These are phyloP conservation scores for Metschnikowia reukaufii DNA, from an alignment of 805 yeast species.

Conservation along the genomic window DNA sequence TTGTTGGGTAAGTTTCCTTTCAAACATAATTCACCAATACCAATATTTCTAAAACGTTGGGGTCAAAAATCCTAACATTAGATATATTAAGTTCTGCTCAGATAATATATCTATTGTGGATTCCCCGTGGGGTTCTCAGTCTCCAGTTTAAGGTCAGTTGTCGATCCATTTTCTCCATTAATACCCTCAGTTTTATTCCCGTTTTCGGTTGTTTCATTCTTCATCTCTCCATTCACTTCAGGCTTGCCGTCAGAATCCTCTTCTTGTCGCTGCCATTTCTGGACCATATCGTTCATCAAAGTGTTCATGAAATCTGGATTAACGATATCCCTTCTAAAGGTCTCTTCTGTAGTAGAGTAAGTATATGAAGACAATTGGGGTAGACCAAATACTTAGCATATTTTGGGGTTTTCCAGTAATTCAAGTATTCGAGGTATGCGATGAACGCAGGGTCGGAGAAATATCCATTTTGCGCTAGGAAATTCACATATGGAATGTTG, in stretches of 20 bases:
- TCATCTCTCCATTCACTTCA: background rate
- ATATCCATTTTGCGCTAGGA: conserved; percentile 79
- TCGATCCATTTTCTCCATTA: conserved; percentile 1
- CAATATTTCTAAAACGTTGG: too few relatives aligned
- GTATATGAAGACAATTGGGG: conserved; percentile 84
- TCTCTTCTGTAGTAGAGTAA: conserved; percentile 58
- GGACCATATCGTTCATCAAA: conserved; percentile 74
- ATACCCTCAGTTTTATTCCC: background rate
- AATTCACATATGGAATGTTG: conserved; percentile 83
- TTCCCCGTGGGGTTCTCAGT: too few relatives aligned
- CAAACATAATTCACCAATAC: too few relatives aligned
- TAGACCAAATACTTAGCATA: conserved; percentile 71
- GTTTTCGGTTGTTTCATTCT: background rate
- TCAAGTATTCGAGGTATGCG: conserved; percentile 74
- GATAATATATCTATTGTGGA: too few relatives aligned
- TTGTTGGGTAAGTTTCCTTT: too few relatives aligned
- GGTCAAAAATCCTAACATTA: too few relatives aligned
- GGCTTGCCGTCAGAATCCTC: conserved; percentile 8
- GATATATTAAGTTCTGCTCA: too few relatives aligned
- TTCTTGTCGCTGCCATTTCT: conserved; percentile 55
- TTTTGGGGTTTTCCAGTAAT: conserved; percentile 79
- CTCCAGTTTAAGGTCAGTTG: background rate
- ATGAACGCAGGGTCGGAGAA: conserved; percentile 71
- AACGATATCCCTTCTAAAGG: conserved; percentile 55
- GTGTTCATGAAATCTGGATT: conserved; percentile 57